Evolutionary conservation across 2,329 filamentous ascomycete species (phyloP).

Genomic region (Colletotrichum sp.): DNA sequence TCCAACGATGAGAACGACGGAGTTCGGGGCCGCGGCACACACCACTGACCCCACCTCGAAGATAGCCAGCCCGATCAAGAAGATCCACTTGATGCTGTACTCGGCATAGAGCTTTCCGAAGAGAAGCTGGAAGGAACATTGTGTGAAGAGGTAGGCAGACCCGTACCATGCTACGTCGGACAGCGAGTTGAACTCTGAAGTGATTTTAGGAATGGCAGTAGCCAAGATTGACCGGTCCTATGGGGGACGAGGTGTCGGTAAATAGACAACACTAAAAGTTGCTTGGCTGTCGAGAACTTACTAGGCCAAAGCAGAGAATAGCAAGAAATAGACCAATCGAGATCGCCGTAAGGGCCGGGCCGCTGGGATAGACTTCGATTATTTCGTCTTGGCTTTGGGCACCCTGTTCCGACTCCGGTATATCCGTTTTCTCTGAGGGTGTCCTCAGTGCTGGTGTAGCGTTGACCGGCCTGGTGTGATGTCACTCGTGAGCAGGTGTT

Average conservation of each 20-base stretch:
- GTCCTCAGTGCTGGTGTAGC: background rate
- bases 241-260: background rate
- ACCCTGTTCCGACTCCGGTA: background rate
- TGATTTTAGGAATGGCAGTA: conserved; percentile 21
- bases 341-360: conserved; percentile 4
- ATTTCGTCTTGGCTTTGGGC: background rate
- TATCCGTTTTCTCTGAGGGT: background rate
- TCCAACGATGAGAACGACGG: conserved; percentile 43
- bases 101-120: conserved; percentile 61
- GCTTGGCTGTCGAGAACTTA: background rate
- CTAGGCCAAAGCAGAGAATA: conserved; percentile 12
- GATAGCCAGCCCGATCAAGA: conserved; percentile 32
- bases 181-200: conserved; percentile 16
- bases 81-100: conserved; percentile 52
- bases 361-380: background rate
- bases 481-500: background rate
- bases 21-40: conserved; percentile 43
- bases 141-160: background rate
- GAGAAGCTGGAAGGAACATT: conserved; percentile 44
- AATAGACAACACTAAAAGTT: background rate
- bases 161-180: conserved; percentile 15
- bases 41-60: conserved; percentile 51
- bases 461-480: background rate
- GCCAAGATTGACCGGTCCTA: conserved; percentile 17
- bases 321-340: conserved; percentile 3